Percentiles rank a stretch among this genome's conserved stretches.
These are phyloP conservation scores for Soucietia sequanensis DNA, from an alignment of 805 yeast species.

Conservation along the genomic window DNA sequence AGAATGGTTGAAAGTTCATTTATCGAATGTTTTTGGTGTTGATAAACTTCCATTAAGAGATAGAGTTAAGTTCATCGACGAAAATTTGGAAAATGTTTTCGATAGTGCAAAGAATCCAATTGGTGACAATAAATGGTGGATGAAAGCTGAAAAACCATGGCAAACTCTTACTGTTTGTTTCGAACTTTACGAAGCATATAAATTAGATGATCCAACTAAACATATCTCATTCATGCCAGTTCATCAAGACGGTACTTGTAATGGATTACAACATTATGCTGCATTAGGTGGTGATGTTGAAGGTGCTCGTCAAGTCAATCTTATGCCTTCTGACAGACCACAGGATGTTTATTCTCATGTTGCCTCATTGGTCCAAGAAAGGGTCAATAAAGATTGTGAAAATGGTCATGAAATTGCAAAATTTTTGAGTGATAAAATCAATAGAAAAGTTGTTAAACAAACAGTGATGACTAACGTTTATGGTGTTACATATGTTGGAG, in stretches of 20 bases:
- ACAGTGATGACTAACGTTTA: constrained; percentile 98
- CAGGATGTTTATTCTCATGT: constrained; percentile 76
- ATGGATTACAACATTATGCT: constrained; percentile 84
- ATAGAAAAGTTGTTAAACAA: constrained; percentile 90
- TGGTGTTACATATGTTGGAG: constrained; percentile 95
- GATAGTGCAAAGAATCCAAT: constrained; percentile 66
- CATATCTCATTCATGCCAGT: constrained; percentile 72
- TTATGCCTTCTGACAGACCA: constrained; percentile 68
- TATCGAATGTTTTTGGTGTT: constrained; percentile 70
- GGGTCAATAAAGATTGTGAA: constrained; percentile 53
- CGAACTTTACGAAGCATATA: constrained; percentile 62
- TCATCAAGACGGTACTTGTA: constrained; percentile 87
- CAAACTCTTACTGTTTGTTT: constrained; percentile 71
- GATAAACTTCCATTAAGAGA: constrained; percentile 70
- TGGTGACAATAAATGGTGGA: constrained; percentile 63
- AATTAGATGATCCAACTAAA: constrained; percentile 61
- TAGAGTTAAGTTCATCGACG: constrained; percentile 58
- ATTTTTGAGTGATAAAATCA: constrained; percentile 59
- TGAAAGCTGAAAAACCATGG: constrained; percentile 78
- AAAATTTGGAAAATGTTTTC: constrained; percentile 51
- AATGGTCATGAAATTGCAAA: constrained; percentile 54
- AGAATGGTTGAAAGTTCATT: constrained; percentile 72
- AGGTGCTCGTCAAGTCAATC: constrained; percentile 79
- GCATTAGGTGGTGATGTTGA: constrained; percentile 83
- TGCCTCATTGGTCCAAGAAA: constrained; percentile 57